These are phyloP conservation scores for Hirschioporus abietinus DNA, from an alignment of 768 basidiomycete species.

Conservation along the genomic window DNA sequence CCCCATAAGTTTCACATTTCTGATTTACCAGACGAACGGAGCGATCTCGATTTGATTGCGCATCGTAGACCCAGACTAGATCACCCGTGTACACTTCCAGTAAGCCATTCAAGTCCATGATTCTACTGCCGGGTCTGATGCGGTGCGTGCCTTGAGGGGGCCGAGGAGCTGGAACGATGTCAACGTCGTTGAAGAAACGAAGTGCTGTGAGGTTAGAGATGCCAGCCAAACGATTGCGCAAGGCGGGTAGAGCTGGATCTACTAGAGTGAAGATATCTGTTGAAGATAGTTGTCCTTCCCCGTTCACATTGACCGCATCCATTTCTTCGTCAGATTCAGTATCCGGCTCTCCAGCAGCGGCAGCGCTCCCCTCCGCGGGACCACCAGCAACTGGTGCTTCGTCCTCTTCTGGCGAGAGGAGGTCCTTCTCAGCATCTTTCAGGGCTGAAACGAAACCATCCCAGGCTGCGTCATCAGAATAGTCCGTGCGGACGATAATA, in stretches of 20 bases:
- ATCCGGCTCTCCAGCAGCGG: slow-evolving; percentile 21
- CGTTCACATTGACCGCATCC: slow-evolving; percentile 16
- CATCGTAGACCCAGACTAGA: slow-evolving; percentile 72
- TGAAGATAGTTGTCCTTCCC: slow-evolving; percentile 13
- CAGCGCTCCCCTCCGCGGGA: slow-evolving; percentile 17
- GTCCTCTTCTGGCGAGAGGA: slow-evolving; percentile 3
- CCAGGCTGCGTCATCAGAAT: slow-evolving; percentile 65
- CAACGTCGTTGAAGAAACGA: slow-evolving; percentile 67
- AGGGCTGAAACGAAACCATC: slow-evolving; percentile 44
- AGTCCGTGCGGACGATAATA: slow-evolving; percentile 70
- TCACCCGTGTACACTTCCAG: slow-evolving; percentile 71
- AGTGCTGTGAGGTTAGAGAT: slow-evolving; percentile 64
- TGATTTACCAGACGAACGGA: slow-evolving; percentile 64
- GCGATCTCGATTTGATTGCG: slow-evolving; percentile 56
- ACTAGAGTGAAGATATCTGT: slow-evolving; percentile 49
- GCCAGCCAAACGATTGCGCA: slow-evolving; percentile 36
- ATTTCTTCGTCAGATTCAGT: slow-evolving; percentile 14
- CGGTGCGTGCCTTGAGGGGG: slow-evolving; percentile 41
- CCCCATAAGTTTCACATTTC: slow-evolving; percentile 61
- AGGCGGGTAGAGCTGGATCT: slow-evolving; percentile 36
- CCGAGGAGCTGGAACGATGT: slow-evolving; percentile 49
- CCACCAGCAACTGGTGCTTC: slow-evolving; percentile 8
- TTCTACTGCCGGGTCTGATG: slow-evolving; percentile 45
- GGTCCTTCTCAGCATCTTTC: slow-evolving; percentile 52
- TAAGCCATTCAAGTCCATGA: slow-evolving; percentile 59